Evolutionary conservation across 495 filamentous ascomycete species (phyloP).

Genomic region (Penicillium argentinense): DNA sequence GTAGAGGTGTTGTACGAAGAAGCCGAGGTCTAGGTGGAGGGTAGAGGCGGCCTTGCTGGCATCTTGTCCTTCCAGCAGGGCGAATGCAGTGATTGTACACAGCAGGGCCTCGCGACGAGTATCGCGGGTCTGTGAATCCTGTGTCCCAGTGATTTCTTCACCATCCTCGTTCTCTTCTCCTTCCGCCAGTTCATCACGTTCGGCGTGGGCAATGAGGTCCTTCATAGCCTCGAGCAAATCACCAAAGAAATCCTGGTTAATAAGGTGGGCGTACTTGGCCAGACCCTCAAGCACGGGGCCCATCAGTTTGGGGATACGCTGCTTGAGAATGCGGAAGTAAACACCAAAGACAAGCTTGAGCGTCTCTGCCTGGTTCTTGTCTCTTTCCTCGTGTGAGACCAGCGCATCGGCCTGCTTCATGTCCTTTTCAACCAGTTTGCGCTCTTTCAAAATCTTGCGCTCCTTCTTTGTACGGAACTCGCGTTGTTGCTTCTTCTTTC

Average conservation of each 20-base stretch:
- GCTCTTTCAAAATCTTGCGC: constrained; percentile 75
- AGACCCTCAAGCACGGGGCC: constrained; percentile 91
- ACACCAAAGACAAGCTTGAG: constrained; percentile 92
- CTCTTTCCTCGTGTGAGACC: constrained; percentile 87
- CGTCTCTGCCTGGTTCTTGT: constrained; percentile 89
- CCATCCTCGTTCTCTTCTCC: constrained; percentile 36
- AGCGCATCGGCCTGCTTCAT: constrained; percentile 89
- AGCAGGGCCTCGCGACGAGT: constrained; percentile 83
- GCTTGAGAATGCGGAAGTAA: constrained; percentile 92
- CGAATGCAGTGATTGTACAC: constrained; percentile 93
- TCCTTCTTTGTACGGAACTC: constrained; percentile 74
- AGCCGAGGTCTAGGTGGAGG: constrained; percentile 85
- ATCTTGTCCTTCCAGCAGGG: constrained; percentile 87
- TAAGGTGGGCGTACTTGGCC: constrained; percentile 88
- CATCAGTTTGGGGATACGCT: constrained; percentile 74
- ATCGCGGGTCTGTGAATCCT: constrained; percentile 54
- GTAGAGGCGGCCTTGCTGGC: constrained; percentile 58
- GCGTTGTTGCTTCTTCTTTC: constrained; percentile 73
- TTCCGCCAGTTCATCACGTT: constrained; percentile 49
- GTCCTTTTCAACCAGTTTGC: constrained; percentile 85
- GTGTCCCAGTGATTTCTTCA: constrained; percentile 41
- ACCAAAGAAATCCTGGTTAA: constrained; percentile 98
- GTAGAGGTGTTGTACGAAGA: constrained; percentile 94
- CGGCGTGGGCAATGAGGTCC: constrained; percentile 76
- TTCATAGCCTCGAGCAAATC: constrained; percentile 92